A percentile compares a stretch with the other conserved stretches of the same genome.
Evolutionary conservation across 1,284 basidiomycete genomes (phyloP).

Genomic region (Amylostereum areolatum): DNA sequence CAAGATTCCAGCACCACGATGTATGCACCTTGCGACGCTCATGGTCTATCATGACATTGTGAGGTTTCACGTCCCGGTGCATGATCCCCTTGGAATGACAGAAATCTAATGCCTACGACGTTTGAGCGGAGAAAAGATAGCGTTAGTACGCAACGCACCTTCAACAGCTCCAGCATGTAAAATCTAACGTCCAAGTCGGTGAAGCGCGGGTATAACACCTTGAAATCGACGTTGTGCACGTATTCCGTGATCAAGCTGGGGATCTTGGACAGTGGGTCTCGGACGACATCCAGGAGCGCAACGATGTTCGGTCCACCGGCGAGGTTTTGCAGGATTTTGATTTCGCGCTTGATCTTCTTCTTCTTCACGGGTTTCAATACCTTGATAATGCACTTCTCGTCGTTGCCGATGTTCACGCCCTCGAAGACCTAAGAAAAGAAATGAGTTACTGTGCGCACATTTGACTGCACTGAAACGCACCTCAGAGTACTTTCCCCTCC

Average conservation of each 20-base stretch:
- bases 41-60: constrained; percentile 99
- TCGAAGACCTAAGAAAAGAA: constrained; percentile 79
- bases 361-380: constrained; percentile 99
- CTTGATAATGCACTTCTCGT: constrained; percentile 97
- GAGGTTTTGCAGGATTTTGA: constrained; percentile 97
- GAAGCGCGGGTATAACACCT: constrained; percentile 93
- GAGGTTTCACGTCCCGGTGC: constrained; percentile 98
- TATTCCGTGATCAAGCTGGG: constrained; percentile 98
- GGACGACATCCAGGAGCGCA: constrained; percentile 90
- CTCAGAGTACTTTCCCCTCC: constrained; percentile 95
- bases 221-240: constrained; percentile 98
- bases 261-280: constrained; percentile 92
- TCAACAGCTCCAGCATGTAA: constrained; percentile 96
- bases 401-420: constrained; percentile 89
- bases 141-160: constrained; percentile 41
- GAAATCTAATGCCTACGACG: constrained; percentile 83
- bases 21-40: constrained; percentile 83
- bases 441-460: constrained; percentile 7
- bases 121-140: constrained; percentile 2
- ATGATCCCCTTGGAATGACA: constrained; percentile 99
- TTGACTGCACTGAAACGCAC: constrained; percentile 36
- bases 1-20: not conserved
- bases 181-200: constrained; percentile 93
- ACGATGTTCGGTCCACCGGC: constrained; percentile 92
- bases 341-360: constrained; percentile 99